phyloP scores from a whole-genome alignment of 2,329 filamentous ascomycete genomes.

The Colletotrichum abscissum region DNA sequence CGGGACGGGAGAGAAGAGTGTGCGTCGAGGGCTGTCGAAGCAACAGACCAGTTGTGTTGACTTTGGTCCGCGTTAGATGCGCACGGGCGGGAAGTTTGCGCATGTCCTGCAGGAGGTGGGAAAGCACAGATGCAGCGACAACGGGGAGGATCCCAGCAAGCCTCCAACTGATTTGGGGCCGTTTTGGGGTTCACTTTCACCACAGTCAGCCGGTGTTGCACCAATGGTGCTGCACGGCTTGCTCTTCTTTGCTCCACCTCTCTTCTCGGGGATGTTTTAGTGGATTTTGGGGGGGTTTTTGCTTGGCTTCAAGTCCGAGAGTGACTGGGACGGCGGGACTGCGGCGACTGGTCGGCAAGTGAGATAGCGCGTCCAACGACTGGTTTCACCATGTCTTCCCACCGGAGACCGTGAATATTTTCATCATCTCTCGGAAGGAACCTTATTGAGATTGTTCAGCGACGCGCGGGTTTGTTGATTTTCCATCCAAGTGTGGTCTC shows the following conservation, averaged over 20 bases:
- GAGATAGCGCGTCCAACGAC: slow-evolving; percentile 18
- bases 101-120: slow-evolving; percentile 33
- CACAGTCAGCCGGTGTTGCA: neutral
- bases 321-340: slow-evolving; percentile 8
- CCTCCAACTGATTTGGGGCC: neutral
- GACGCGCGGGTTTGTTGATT: neutral
- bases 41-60: slow-evolving; percentile 30
- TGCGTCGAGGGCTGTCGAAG: slow-evolving; percentile 29
- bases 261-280: neutral
- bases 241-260: neutral
- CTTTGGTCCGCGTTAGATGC: slow-evolving; percentile 22
- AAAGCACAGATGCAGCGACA: slow-evolving; percentile 23
- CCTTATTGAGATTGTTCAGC: neutral
- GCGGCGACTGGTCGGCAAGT: slow-evolving; percentile 2
- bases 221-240: slow-evolving; percentile 5
- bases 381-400: slow-evolving; percentile 33
- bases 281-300: neutral
- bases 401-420: slow-evolving; percentile 20
- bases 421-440: slow-evolving; percentile 10
- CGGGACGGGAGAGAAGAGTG: neutral
- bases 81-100: slow-evolving; percentile 33
- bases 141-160: slow-evolving; percentile 18
- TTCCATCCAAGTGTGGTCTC: neutral
- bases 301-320: slow-evolving; percentile 18
- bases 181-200: neutral